These are phyloP conservation scores for Fusarium cyanostomum DNA, from an alignment of 2,329 filamentous ascomycete genomes.

Conservation along the genomic window DNA sequence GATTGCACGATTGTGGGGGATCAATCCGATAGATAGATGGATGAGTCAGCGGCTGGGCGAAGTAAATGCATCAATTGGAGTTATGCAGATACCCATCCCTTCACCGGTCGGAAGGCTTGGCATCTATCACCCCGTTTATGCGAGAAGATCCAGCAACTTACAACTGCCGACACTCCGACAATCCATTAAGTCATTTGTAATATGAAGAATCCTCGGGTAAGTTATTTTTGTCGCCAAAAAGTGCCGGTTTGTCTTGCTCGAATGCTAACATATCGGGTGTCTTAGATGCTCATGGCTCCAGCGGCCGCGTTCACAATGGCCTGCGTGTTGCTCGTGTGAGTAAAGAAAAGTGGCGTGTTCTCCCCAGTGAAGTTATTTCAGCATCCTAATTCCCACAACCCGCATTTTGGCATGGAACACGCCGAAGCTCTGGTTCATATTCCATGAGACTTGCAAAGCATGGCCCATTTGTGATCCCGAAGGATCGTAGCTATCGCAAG, in stretches of 20 bases:
- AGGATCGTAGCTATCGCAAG: no score
- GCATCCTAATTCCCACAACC: not conserved
- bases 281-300: constrained; percentile 58
- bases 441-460: not conserved
- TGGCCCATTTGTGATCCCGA: no score
- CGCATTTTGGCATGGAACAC: not conserved
- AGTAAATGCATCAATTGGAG: constrained; percentile 43
- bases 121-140: constrained; percentile 5
- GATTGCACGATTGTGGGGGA: constrained; percentile 18
- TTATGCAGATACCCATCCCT: constrained; percentile 35
- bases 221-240: not conserved
- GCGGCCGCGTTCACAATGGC: constrained; percentile 65
- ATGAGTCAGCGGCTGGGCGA: not conserved
- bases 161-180: not conserved
- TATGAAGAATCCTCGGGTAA: constrained; percentile 48
- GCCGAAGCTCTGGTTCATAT: not conserved
- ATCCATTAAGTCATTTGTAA: not conserved
- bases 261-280: constrained; percentile 8
- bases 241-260: fast-evolving
- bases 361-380: not conserved
- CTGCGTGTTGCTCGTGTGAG: constrained; percentile 58
- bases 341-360: constrained; percentile 33
- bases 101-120: not conserved
- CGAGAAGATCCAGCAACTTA: constrained; percentile 6
- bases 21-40: not conserved